Percentiles rank a stretch among this genome's conserved stretches.
phyloP scores from a whole-genome alignment of 495 filamentous ascomycete genomes.

The Penicillium macrosclerotiorum region DNA sequence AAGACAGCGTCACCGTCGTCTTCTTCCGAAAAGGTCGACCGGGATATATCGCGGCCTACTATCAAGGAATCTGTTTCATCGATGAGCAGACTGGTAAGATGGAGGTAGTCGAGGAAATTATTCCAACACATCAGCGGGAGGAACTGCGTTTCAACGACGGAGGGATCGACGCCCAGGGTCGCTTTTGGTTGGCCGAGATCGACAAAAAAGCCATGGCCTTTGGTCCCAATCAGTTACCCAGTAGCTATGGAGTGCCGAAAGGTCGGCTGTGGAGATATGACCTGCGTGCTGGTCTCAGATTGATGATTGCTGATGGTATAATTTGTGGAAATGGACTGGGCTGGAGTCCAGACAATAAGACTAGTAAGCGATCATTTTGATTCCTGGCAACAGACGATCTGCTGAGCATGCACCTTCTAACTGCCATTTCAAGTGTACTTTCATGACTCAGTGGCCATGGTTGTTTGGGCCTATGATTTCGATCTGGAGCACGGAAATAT shows the following conservation, averaged over 20 bases:
- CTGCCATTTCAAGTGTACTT: slow-evolving; percentile 19
- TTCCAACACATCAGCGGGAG: slow-evolving; percentile 19
- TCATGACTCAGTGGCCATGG: slow-evolving; percentile 26
- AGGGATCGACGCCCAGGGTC: slow-evolving; percentile 23
- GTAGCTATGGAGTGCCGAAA: slow-evolving; percentile 15
- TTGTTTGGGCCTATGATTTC: slow-evolving; percentile 26
- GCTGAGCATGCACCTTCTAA: not conserved
- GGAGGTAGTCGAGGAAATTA: slow-evolving; percentile 25
- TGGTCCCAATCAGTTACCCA: slow-evolving; percentile 8
- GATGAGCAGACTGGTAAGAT: slow-evolving; percentile 22
- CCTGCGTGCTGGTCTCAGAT: slow-evolving; percentile 26
- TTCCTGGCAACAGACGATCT: not conserved
- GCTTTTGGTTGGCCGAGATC: slow-evolving; percentile 28
- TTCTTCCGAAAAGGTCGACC: slow-evolving; percentile 22
- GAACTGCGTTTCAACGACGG: slow-evolving; percentile 25
- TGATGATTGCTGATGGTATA: slow-evolving; percentile 22
- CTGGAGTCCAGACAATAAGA: slow-evolving; percentile 35
- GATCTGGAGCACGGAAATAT: slow-evolving; percentile 23
- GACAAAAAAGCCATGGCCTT: slow-evolving; percentile 17
- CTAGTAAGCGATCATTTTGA: slow-evolving; percentile 6
- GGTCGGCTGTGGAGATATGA: slow-evolving; percentile 34
- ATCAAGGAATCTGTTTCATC: slow-evolving; percentile 26
- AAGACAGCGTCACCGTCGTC: slow-evolving; percentile 22
- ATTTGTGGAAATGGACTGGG: slow-evolving; percentile 33
- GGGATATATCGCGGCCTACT: slow-evolving; percentile 27